Base-by-base conservation (phyloP, 2,329 filamentous ascomycete species). In the Ophiostoma piceae region DNA sequence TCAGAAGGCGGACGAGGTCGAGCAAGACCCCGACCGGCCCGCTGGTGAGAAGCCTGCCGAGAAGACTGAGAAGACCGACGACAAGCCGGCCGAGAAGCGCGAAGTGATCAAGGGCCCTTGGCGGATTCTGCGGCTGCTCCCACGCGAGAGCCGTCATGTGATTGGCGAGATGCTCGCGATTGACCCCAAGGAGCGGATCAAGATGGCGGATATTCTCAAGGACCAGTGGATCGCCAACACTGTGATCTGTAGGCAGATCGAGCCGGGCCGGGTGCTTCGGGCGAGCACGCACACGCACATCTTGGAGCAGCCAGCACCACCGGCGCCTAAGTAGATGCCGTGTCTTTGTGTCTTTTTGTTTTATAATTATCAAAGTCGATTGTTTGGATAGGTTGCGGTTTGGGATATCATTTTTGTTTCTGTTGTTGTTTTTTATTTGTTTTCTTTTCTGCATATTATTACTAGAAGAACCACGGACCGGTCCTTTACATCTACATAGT, bases 151-250 rank as follows among this genome's bases (percentile, higher is more conserved):
- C 73, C 85, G 95, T 68, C 90, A 94, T 77, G 93, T 99, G 73
- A 90, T 99, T 69, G 90, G 92, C 64, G 86, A 91, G 70, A 99
- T 99, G 95, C 85, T 99, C 47, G 92, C 95, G 76, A 84, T 97
- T 67, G 88, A 97, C 75, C 92, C 94, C 0, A 90, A 87, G 76
- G 90, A 90, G 74, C 87, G 95, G 70, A 94, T 93, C 2, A 92
- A 87, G 2, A 90, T 99, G 82, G 84, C 90, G 32, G 93, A 99
- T 76, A 91, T 99, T 22, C 80, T 97, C 68, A 86, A 89, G 29
- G 94, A 99, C 77, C 88, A 90, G 19, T 99, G 95, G 95, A 88
- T 98, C n/a, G 87, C 88, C 66, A 89, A 90, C 75, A 92, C 92
- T 41, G 83, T 90, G 26, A 92, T 96, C 60, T 99, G 95, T 78